Conservation (phyloP, 176 grass and related monocot genomes). For the Canna indica region DNA sequence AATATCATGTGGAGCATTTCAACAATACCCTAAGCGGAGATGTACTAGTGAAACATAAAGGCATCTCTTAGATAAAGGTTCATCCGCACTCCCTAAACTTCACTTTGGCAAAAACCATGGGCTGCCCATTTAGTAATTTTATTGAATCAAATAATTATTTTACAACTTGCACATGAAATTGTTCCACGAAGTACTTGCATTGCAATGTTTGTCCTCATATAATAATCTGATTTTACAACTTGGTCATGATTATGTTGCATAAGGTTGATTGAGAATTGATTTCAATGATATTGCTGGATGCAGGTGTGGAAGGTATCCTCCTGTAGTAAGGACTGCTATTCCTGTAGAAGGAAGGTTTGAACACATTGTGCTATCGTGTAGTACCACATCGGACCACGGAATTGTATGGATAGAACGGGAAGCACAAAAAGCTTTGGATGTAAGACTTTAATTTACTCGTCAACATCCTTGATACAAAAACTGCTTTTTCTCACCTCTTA, state of each 20-base stretch:
- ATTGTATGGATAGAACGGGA: constrained; percentile 91
- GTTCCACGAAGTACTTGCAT: background rate
- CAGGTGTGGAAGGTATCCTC: constrained; percentile 92
- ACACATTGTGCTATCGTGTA: constrained; percentile 94
- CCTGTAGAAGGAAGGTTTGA: constrained; percentile 93
- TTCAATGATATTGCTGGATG: constrained; percentile 13
- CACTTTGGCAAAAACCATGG: background rate
- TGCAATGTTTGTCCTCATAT: background rate
- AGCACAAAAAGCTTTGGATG: constrained; percentile 71
- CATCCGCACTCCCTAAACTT: background rate
- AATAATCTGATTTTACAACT: no score
- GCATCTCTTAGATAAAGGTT: no score
- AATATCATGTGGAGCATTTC: no score
- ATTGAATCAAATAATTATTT: background rate
- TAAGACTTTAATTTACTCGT: constrained; percentile 18
- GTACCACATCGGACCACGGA: constrained; percentile 90
- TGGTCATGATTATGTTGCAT: no score
- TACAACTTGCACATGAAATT: background rate
- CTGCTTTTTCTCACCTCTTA: background rate
- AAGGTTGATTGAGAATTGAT: background rate
- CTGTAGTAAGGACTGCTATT: constrained; percentile 90
- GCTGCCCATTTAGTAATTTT: background rate
- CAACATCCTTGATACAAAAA: no score
- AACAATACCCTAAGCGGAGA: no score
- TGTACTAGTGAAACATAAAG: no score